Evolutionary conservation across 352 stramenopile genomes (phyloP).

Genomic region (Globisporangium iwayamae): DNA sequence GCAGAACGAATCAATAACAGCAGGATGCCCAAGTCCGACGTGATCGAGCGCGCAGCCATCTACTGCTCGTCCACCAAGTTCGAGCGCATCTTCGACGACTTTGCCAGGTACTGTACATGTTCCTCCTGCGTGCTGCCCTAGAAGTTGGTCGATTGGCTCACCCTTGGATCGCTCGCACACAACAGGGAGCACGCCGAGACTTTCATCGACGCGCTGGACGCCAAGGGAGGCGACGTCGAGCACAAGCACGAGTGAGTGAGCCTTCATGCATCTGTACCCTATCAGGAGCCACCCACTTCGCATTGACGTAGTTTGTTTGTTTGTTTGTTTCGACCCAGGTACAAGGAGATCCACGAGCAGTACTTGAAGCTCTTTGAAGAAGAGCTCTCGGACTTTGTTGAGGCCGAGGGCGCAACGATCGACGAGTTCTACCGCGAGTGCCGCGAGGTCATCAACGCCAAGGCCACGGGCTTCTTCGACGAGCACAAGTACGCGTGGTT

Average conservation of each 20-base stretch:
- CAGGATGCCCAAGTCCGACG: constrained; percentile 42
- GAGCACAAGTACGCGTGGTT: constrained; percentile 75
- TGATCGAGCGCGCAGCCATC: constrained; percentile 62
- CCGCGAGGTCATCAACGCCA: constrained; percentile 49
- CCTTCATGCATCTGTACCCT: too few species aligned
- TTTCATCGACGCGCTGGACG: constrained; percentile 63
- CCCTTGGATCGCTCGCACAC: not conserved
- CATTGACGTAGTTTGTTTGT: not conserved
- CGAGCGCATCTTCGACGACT: constrained; percentile 73
- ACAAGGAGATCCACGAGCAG: constrained; percentile 73
- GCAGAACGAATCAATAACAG: not conserved
- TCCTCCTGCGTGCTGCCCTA: not conserved
- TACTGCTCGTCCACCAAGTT: constrained; percentile 75
- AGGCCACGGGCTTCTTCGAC: constrained; percentile 66
- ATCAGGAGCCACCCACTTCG: not conserved
- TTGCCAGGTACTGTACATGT: constrained; percentile 37
- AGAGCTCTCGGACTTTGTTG: constrained; percentile 70
- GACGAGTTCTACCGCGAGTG: constrained; percentile 73
- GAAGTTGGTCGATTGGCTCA: not conserved
- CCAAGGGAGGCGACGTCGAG: constrained; percentile 59
- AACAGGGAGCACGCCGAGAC: constrained; percentile 53
- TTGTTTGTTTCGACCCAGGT: constrained; percentile 22
- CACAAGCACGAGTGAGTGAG: constrained; percentile 70
- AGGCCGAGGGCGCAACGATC: constrained; percentile 56
- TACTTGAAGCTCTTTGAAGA: constrained; percentile 74